Evolutionary conservation across 2,329 filamentous ascomycete genomes (phyloP), one percentile per base, ranked within the genome.

Genomic region (Penicillium psychrosexuale): DNA sequence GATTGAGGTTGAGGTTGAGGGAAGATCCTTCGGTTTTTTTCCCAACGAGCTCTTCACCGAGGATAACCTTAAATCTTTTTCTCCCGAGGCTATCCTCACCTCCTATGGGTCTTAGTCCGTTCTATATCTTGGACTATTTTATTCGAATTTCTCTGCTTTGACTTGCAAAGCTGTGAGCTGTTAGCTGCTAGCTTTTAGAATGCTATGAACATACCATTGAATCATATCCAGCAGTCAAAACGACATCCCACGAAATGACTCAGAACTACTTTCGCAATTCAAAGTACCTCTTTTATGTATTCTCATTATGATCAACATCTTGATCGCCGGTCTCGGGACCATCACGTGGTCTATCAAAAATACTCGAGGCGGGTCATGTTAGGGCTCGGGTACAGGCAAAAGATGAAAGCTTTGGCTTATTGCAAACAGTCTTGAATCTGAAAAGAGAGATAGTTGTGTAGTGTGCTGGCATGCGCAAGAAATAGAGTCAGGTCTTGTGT

Each of bases 21-120:
- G 49, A 61, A 61, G 49, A 50, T 48, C 39, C 40, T 55, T 59
- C 60, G 57, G 55, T 53, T 17, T 45, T 43, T 48, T 40, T 31
- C 58, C 53, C 56, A 64, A 61, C 60, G 44, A 37, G 45, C 30
- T 60, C 37, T 60, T 61, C 61, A 61, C 62, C 62, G 61, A 59
- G 52, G 43, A 64, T 60, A 60, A 63, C 56, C 55, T 58, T 58
- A 52, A 55, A 47, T 17, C 22, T 2, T 22, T 37, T 38, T 27
- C 19, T 7, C n/a, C 9, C 27, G 13, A 19, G 28, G 11, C 12
- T 56, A 40, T 53, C 22, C 11, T 39, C 19, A 36, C 24, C 8
- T 22, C 8, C 2, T 51, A 22, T 24, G 38, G 48, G 8, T 47
- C 19, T 46, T 24, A 9, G 42, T 9, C 9, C 24, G 15, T 12